These are phyloP conservation scores for Vitis amurensis DNA, from an alignment of 164 flowering plant species.

Conservation along the genomic window DNA sequence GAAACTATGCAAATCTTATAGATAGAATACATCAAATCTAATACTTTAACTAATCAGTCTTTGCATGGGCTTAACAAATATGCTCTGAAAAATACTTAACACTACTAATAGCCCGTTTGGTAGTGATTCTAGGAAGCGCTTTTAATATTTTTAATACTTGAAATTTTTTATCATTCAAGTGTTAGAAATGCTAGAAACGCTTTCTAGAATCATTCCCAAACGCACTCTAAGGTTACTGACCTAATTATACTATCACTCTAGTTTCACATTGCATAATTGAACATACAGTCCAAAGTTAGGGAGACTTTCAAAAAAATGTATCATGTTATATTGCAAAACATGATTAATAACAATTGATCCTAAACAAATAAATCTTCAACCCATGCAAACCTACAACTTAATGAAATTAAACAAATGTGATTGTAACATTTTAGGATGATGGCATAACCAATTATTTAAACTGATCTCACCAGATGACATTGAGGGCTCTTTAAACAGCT, in stretches of 20 bases:
- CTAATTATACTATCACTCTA: neutral
- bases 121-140: no score
- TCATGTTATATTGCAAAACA: neutral
- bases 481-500: constrained; percentile 34
- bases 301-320: neutral
- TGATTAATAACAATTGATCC: neutral
- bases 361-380: neutral
- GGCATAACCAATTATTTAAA: neutral
- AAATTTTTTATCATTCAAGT: no score
- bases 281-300: no score
- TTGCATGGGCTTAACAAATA: neutral
- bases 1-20: neutral
- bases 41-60: neutral
- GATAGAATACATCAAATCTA: neutral
- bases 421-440: neutral
- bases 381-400: neutral
- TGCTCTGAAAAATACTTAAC: neutral
- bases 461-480: constrained; percentile 25
- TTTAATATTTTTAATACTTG: no score
- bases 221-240: neutral
- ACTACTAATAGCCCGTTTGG: neutral
- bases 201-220: no score
- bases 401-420: neutral
- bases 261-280: neutral
- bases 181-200: no score